Evolutionary conservation across 768 basidiomycete genomes (phyloP), one percentile per base, ranked within the genome.

Genomic region (Pholiota microspora): DNA sequence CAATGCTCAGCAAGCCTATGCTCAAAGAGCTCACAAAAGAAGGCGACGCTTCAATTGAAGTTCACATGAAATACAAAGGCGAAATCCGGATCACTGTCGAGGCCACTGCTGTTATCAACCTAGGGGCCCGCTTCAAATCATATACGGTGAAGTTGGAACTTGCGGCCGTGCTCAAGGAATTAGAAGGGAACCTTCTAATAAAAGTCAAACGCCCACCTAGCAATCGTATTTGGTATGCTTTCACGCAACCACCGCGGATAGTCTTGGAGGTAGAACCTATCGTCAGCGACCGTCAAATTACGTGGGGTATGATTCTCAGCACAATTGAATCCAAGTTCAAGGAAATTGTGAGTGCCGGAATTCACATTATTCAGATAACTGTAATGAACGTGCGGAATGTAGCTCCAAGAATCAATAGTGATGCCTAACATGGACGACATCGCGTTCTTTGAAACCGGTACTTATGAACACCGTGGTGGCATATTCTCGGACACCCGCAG

Each of bases 371-470:
- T n/a, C n/a, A n/a, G n/a, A n/a, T n/a, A n/a, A n/a, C n/a, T n/a
- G n/a, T n/a, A n/a, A n/a, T n/a, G n/a, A n/a, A n/a, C n/a, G n/a
- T n/a, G n/a, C n/a, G n/a, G n/a, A n/a, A n/a, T 9, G 55, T 50
- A 98, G 95, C 91, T 98, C 54, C 81, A 84, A 62, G 96, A 99
- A 61, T 94, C 94, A 0, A 82, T 98, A 16, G 97, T 99, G 16
- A 73, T 95, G 67, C 97, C 97, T 4, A 92, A 97, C 71, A 97
- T 98, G 94, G 97, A 99, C 68, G 97, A 99, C 64, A 89, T 98
- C 55, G 79, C 94, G 10, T 98, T 94, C 79, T 98, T 96, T 67
- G 89, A 97, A 68, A 95, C 89, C 31, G 64, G 64, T 2, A 62
- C 66, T 2, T 86, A 81, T 62, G 62, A 65, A 48, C 85, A 81